These are phyloP conservation scores for Osmozyma mogii DNA, from an alignment of 805 yeast genomes.

Conservation along the genomic window DNA sequence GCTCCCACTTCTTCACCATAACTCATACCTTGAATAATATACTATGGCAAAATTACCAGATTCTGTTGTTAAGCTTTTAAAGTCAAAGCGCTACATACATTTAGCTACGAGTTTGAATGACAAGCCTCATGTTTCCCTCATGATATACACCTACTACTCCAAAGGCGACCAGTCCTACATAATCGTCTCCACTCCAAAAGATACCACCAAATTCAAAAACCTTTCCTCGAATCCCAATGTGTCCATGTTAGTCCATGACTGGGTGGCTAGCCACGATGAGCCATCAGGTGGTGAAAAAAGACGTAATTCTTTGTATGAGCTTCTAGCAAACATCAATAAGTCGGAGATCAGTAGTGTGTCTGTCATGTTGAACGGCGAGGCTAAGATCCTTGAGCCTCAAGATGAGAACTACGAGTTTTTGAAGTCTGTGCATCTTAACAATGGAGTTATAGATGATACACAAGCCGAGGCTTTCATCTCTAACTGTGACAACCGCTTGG, in stretches of 20 bases:
- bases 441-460: constrained; percentile 61
- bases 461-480: constrained; percentile 43
- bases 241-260: constrained; percentile 81
- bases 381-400: constrained; percentile 41
- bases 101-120: constrained; percentile 72
- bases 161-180: constrained; percentile 41
- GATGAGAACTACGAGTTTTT: constrained; percentile 50
- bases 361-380: constrained; percentile 73
- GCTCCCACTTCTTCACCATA: too few relatives aligned
- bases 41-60: constrained; percentile 22
- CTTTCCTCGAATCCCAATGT: constrained; percentile 66
- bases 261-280: constrained; percentile 45
- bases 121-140: constrained; percentile 79
- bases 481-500: constrained; percentile 51
- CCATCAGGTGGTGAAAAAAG: constrained; percentile 6
- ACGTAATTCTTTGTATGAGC: constrained; percentile 32
- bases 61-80: constrained; percentile 36
- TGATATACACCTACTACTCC: constrained; percentile 73
- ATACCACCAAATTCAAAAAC: constrained; percentile 70
- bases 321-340: constrained; percentile 72
- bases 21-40: too few relatives aligned
- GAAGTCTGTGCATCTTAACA: constrained; percentile 51
- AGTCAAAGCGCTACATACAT: constrained; percentile 66
- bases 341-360: constrained; percentile 72
- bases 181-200: constrained; percentile 62